Base-by-base conservation (phyloP, 2,329 filamentous ascomycete genomes). In the Aspergillus piperis region DNA sequence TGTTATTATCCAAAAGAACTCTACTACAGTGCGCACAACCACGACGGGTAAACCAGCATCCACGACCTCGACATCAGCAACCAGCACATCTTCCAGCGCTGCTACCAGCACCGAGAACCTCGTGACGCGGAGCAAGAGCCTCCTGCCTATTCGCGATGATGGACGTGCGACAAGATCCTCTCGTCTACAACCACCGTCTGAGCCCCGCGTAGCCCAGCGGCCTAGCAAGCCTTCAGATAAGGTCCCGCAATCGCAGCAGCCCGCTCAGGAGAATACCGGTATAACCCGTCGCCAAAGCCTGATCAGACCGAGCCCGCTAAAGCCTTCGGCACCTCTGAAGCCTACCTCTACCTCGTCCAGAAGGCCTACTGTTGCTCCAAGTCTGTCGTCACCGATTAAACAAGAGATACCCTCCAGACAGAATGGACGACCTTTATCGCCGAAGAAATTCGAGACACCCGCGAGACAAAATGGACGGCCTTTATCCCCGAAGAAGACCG, bases 271-370 rank as follows among this genome's bases (percentile, higher is more conserved):
- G n/a, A n/a, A 57, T 32, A 62, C 53, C 27, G 51, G 59, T 7
- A 55, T 64, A 13, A 58, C 54, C 42, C 70, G 72, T 49, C 73
- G 71, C 10, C 71, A 71, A 58, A 74, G 70, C 62, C 60, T 75
- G 48, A 62, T 71, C 49, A 68, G 70, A 38, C 71, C 71, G n/a
- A 64, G 57, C 27, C 60, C 67, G 13, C 55, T 68, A 53, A 73
- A 66, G 41, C 56, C 62, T 2, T 58, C 57, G 3, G 59, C 60
- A 10, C 53, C 66, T 21, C 48, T 62, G 6, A 66, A 61, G 25
- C 61, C 66, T 30, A 65, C 59, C 30, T 54, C 59, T 54, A 58
- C 53, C 21, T 54, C 69, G 19, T 60, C 65, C 6, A 63, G 69
- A 57, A 48, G 64, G 19, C 32, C 68, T n/a, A 61, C 64, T 7